phyloP scores from a whole-genome alignment of 495 filamentous ascomycete genomes.

The Aspergillus olivimuriae region DNA sequence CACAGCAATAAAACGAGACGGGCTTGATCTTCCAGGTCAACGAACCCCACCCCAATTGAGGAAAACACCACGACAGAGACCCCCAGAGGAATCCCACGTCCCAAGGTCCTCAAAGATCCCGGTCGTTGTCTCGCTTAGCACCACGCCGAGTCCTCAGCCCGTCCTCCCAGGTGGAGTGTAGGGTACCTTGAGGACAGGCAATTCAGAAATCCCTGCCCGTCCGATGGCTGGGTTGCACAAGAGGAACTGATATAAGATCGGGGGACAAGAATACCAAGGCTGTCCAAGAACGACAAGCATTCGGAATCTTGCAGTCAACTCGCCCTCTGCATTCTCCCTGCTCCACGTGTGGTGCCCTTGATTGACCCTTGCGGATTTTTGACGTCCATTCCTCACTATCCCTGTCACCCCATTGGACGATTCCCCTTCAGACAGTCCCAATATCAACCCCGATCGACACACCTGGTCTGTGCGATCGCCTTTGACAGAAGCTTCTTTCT shows the following conservation, averaged over 20 bases:
- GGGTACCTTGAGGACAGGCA: constrained; percentile 11
- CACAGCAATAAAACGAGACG: background rate
- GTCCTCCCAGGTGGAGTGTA: constrained; percentile 5
- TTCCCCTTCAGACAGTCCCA: background rate
- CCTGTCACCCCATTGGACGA: background rate
- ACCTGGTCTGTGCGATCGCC: background rate
- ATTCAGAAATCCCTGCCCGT: too few relatives aligned
- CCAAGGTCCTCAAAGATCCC: constrained; percentile 34
- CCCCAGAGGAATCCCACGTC: constrained; percentile 19
- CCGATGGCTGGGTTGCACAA: constrained; percentile 1
- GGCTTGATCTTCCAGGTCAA: background rate
- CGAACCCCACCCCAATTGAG: background rate
- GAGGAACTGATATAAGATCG: constrained; percentile 10
- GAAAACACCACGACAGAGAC: too few relatives aligned
- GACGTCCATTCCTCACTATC: background rate
- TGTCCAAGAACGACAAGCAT: constrained; percentile 1
- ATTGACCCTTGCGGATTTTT: background rate
- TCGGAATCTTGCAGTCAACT: background rate
- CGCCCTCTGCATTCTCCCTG: background rate
- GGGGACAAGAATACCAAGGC: constrained; percentile 10
- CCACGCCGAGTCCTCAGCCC: background rate
- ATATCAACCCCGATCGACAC: background rate
- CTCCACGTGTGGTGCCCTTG: constrained; percentile 8
- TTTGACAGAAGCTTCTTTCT: background rate
- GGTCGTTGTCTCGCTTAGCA: constrained; percentile 1